Evolutionary conservation across 306 rosid species (phyloP), one percentile per base, ranked within the genome.

Genomic region (Lathyrus tuberosus): DNA sequence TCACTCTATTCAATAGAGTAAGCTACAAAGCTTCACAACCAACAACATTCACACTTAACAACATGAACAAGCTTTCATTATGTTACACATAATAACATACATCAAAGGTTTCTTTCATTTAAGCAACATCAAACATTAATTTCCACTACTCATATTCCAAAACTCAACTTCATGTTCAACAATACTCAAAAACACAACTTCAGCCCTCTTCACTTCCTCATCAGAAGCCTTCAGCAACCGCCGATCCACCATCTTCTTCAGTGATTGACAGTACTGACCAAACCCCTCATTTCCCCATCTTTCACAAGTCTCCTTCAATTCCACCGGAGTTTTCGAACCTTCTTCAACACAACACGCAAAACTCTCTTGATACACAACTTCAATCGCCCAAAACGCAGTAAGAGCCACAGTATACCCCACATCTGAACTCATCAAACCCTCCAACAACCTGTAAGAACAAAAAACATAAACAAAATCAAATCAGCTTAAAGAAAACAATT

Each of bases 271-370:
- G 48, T 94, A 94, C 51, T 65, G 77, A 48, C 80, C 85, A 68
- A 94, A 94, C 12, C 79, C 92, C 16, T 86, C 86, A 64, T 68
- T 90, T 22, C 97, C 98, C 98, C 97, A 94, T 71, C 98, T 84
- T 37, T 67, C 81, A 67, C 97, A 94, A 26, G 86, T 84, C 79
- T 84, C 95, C 71, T 76, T 70, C 70, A 90, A 76, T 74, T 88
- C 90, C 33, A 61, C 60, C 51, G 96, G 96, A 48, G 86, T 75
- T 60, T 79, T 77, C 4, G 95, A 83, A 3, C 86, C 97, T 20
- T 88, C 88, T 67, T 70, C 92, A 69, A 88, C 69, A 46, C 96
- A 87, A 51, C 80, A 72, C 0, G 91, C 88, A 82, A 90, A 94
- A 82, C 98, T 93, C 81, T 83, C 87, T 33, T 88, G 96, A 79